Evolutionary conservation across 2,329 filamentous ascomycete genomes (phyloP), one percentile per base, ranked within the genome.

Genomic region (Botrytis fabae): DNA sequence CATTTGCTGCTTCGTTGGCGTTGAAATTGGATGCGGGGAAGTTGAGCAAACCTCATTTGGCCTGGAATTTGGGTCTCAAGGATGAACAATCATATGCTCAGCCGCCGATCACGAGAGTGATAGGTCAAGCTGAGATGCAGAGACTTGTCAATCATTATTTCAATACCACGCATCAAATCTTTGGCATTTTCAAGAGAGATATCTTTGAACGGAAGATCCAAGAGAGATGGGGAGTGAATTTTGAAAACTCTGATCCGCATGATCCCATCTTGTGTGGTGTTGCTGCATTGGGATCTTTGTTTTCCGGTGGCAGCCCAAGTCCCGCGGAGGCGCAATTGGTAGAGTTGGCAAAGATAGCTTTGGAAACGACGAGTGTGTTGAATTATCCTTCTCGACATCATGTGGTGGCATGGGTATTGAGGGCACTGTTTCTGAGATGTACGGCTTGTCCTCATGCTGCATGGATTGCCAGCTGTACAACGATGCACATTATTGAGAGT

Each of bases 221-320:
- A 25, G 77, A 78, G 35, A 80, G 80, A 54, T 83, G 81, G 81
- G 77, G 51, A 57, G 76, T 57, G 77, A 81, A 72, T 79, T 84
- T 72, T 35, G 44, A 71, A 38, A 32, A n/a, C 28, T 66, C 44
- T 0, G 70, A 71, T 46, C 70, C 70, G 5, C 70, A 71, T 46
- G 81, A 82, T 64, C 80, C 81, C 7, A 70, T 80, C 9, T 75
- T 81, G 4, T 79, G 79, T 68, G 80, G 80, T 12, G 77, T 82
- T 4, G 74, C 81, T 38, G 80, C 78, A 7, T 69, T 82, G 16
- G 81, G 80, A 22, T 82, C 80, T n/a, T 75, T 81, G 18, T 83
- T 83, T 64, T 79, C 77, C 1, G 69, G 78, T 18, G 73, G 71
- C 10, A 69, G 76, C 62, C 77, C 76, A 25, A 70, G 48, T 35